These are phyloP conservation scores for Penicillium sp. DNA, from an alignment of 2,329 filamentous ascomycete species.

Conservation along the genomic window DNA sequence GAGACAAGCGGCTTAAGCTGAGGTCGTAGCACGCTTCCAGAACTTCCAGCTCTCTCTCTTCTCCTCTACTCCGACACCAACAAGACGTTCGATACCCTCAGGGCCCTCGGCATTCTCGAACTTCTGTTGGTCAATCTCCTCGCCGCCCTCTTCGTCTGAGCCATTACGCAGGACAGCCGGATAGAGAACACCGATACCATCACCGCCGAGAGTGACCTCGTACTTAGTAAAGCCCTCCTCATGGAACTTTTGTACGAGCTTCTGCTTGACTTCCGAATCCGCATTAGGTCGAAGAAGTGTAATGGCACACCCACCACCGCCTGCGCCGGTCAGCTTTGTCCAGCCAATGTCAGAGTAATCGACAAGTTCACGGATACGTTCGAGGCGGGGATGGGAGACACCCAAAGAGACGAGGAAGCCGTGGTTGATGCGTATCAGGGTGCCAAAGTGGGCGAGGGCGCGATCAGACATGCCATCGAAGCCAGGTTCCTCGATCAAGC, in stretches of 20 bases:
- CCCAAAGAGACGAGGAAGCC: slow-evolving; percentile 86
- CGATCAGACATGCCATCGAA: slow-evolving; percentile 66
- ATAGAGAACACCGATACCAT: slow-evolving; percentile 92
- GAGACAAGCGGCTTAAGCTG: background rate
- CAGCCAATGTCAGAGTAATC: slow-evolving; percentile 88
- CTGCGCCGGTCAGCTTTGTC: slow-evolving; percentile 96
- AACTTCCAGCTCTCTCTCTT: slow-evolving; percentile 83
- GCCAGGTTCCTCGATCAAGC: slow-evolving; percentile 56
- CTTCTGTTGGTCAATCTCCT: slow-evolving; percentile 89
- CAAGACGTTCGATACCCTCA: slow-evolving; percentile 81
- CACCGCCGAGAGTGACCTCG: slow-evolving; percentile 84
- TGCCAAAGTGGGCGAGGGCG: slow-evolving; percentile 71
- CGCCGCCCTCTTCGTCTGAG: slow-evolving; percentile 75
- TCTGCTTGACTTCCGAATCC: slow-evolving; percentile 55
- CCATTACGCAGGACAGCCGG: slow-evolving; percentile 87
- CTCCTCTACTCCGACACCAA: slow-evolving; percentile 71
- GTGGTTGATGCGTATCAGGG: slow-evolving; percentile 91
- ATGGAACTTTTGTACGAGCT: slow-evolving; percentile 64
- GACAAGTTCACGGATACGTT: slow-evolving; percentile 85
- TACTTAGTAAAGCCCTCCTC: slow-evolving; percentile 79
- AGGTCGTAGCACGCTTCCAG: slow-evolving; percentile 56
- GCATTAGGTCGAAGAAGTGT: slow-evolving; percentile 74
- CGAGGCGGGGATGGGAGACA: slow-evolving; percentile 89
- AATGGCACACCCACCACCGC: slow-evolving; percentile 93
- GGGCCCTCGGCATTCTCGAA: slow-evolving; percentile 81